Percentiles rank a stretch among this genome's conserved stretches.
Evolutionary conservation across 306 rosid genomes (phyloP).

Genomic region (Quercus engelmannii): DNA sequence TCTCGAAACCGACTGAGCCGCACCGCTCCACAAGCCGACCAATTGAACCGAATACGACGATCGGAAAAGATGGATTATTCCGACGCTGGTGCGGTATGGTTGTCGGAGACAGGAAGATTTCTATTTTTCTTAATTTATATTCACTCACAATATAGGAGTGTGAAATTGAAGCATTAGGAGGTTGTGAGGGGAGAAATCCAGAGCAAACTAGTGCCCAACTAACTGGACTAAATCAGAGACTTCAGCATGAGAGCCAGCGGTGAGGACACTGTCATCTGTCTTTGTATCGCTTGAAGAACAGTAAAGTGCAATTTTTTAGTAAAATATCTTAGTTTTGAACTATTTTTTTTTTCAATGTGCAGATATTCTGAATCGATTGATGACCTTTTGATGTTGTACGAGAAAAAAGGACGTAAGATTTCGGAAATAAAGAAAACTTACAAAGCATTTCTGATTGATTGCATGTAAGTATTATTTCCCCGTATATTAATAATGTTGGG

Average conservation of each 20-base stretch:
- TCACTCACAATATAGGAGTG: background rate
- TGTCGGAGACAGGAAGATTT: background rate
- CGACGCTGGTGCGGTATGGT: too few species aligned
- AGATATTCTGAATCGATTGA: conserved; percentile 79
- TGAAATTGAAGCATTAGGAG: conserved; percentile 62
- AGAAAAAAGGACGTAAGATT: conserved; percentile 64
- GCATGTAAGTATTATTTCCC: conserved; percentile 29
- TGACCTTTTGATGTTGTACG: conserved; percentile 61
- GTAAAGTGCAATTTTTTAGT: conserved; percentile 10
- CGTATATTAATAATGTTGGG: background rate
- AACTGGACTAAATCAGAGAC: conserved; percentile 51
- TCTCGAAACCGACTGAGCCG: too few species aligned
- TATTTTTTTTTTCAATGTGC: conserved; percentile 4
- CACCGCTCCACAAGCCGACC: too few species aligned
- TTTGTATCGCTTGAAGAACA: conserved; percentile 9
- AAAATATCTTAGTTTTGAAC: background rate
- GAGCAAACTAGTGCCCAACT: conserved; percentile 73
- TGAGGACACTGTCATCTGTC: conserved; percentile 11
- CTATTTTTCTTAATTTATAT: background rate
- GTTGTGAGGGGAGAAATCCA: conserved; percentile 60
- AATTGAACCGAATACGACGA: too few species aligned
- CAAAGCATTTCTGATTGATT: conserved; percentile 54
- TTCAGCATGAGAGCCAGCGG: conserved; percentile 68
- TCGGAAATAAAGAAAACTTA: conserved; percentile 50
- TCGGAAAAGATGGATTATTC: too few species aligned